Base-by-base conservation (phyloP, 2,329 filamentous ascomycete genomes). In the Helminthosporium solani region DNA sequence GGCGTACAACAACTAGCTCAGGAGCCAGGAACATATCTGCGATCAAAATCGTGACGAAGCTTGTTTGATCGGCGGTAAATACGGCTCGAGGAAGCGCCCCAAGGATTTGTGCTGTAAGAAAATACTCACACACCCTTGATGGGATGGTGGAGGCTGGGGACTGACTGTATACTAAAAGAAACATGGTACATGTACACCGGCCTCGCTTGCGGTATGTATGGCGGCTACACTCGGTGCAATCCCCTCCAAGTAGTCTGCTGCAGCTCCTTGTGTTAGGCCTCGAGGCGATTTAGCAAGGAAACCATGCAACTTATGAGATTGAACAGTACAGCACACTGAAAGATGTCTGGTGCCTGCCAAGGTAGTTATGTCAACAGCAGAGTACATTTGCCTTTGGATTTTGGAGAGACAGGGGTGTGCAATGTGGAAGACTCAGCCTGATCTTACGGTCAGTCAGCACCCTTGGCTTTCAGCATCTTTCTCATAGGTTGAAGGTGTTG, bases 321-420 rank as follows among this genome's bases (percentile, higher is more conserved):
- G 16, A 33, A 33, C 6, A 14, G 15, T 15, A 19, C 15, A 18
- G 36, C 31, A 12, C 33, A 3, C 15, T 33, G 34, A 15, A 12
- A 16, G 33, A 14, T 28, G 15, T 34, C n/a, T 33, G 31, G 46
- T 49, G 18, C 46, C 49, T 49, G 40, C 42, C 40, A 42, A 47
- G 35, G 15, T 28, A 47, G 35, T 8, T 28, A 34, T 30, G 44
- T 40, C 31, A 42, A 30, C 43, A 44, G 30, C 43, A 42, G 40
- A 38, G 44, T 35, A 39, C 38, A 27, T 33, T 7, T 27, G 39
- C 38, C 33, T 33, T 7, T 27, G 40, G 34, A 28, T 40, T 46
- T 41, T 18, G 36, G 42, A 25, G 27, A 11, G 15, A 44, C 52
- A 46, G 36, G 52, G 52, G 49, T 46, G 34, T 40, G 52, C 49